Percentiles rank a stretch among this genome's conserved stretches.
Conservation (phyloP, 768 basidiomycete species). For the Podaxis sp. region DNA sequence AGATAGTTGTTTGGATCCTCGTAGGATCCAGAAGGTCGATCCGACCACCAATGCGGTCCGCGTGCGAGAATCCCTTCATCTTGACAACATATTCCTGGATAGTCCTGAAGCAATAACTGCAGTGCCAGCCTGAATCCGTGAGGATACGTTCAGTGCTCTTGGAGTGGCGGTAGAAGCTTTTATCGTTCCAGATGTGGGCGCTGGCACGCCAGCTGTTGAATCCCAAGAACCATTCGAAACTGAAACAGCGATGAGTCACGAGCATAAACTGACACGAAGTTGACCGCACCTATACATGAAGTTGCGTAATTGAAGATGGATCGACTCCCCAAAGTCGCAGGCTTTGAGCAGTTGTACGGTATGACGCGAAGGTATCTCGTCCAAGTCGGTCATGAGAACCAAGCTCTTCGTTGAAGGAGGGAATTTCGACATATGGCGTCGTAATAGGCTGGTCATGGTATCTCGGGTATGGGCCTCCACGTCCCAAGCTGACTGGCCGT, state of each 20-base stretch:
- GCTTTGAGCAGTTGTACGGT: slow-evolving; percentile 50
- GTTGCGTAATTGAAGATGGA: slow-evolving; percentile 63
- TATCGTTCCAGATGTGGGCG: slow-evolving; percentile 45
- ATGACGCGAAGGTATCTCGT: slow-evolving; percentile 58
- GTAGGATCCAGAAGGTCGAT: slow-evolving; percentile 45
- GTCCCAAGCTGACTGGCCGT: slow-evolving; percentile 47
- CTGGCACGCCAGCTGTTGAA: slow-evolving; percentile 57
- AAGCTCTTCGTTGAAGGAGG: slow-evolving; percentile 35
- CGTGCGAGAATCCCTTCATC: slow-evolving; percentile 63
- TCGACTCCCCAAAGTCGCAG: slow-evolving; percentile 50
- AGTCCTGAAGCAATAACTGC: slow-evolving; percentile 65
- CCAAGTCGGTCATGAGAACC: slow-evolving; percentile 62
- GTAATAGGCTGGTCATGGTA: slow-evolving; percentile 49
- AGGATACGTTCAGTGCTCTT: slow-evolving; percentile 47
- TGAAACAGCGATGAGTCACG: slow-evolving; percentile 18
- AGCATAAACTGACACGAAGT: neutral
- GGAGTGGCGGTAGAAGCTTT: slow-evolving; percentile 48
- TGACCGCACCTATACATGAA: slow-evolving; percentile 52
- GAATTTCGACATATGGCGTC: slow-evolving; percentile 32
- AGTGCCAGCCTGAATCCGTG: slow-evolving; percentile 70
- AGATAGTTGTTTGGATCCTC: slow-evolving; percentile 58
- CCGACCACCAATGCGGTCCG: slow-evolving; percentile 55
- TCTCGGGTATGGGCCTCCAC: slow-evolving; percentile 49
- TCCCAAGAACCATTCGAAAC: slow-evolving; percentile 60
- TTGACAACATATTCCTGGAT: slow-evolving; percentile 58